Conservation (phyloP, 2,329 filamentous ascomycete species). For the Dactylonectria macrodidyma region DNA sequence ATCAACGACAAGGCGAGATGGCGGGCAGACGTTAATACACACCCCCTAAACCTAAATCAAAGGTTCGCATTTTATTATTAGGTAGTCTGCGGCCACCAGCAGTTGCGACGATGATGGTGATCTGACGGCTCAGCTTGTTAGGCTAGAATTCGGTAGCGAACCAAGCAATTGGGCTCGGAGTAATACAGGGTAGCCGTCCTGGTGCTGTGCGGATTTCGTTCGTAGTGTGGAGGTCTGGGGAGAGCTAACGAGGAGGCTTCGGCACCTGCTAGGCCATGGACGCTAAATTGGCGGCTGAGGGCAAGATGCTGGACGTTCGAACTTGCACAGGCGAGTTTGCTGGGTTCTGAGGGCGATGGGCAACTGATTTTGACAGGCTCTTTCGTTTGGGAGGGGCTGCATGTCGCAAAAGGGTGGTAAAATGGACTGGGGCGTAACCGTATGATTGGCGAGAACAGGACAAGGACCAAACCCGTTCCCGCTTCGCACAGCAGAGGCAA, state of each 20-base stretch:
- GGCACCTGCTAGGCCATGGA: slow-evolving; percentile 39
- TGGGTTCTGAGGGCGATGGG: slow-evolving; percentile 28
- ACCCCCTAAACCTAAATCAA: background rate
- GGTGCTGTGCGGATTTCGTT: slow-evolving; percentile 32
- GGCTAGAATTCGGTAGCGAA: slow-evolving; percentile 14
- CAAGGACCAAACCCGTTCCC: slow-evolving; percentile 16
- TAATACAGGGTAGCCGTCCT: slow-evolving; percentile 24
- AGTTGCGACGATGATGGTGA: slow-evolving; percentile 26
- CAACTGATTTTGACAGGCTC: slow-evolving; percentile 45
- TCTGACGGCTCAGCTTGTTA: slow-evolving; percentile 17
- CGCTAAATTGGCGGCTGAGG: slow-evolving; percentile 39
- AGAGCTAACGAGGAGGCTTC: slow-evolving; percentile 45
- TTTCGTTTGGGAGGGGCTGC: slow-evolving; percentile 31
- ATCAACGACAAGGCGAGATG: background rate
- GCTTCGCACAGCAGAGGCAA: slow-evolving; percentile 5
- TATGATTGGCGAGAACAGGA: slow-evolving; percentile 15
- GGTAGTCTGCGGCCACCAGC: slow-evolving; percentile 3
- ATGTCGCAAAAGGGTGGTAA: slow-evolving; percentile 27
- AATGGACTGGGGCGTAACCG: slow-evolving; percentile 3
- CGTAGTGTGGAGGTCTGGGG: slow-evolving; percentile 44
- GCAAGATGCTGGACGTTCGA: slow-evolving; percentile 33
- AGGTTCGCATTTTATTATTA: background rate
- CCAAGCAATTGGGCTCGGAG: slow-evolving; percentile 22
- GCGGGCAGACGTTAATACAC: background rate
- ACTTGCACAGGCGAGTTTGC: background rate